phyloP scores from a whole-genome alignment of 768 basidiomycete genomes.

The Bullera alba region DNA sequence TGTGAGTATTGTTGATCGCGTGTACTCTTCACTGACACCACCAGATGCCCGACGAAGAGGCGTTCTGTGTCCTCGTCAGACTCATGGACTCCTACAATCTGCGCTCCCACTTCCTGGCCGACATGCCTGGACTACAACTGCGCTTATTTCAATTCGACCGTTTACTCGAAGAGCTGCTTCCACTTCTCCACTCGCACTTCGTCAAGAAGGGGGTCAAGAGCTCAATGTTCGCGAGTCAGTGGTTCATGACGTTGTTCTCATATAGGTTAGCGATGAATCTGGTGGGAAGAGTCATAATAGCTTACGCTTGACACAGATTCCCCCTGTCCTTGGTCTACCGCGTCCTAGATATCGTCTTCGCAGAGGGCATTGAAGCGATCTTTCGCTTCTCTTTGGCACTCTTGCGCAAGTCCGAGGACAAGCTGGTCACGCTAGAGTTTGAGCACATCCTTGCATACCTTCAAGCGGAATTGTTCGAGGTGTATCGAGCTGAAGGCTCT shows the following conservation, averaged over 20 bases:
- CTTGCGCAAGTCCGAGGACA: conserved; percentile 78
- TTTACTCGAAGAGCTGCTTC: conserved; percentile 81
- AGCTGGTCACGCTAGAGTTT: conserved; percentile 72
- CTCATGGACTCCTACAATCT: conserved; percentile 96
- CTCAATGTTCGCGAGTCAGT: conserved; percentile 97
- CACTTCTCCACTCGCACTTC: conserved; percentile 88
- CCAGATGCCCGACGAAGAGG: conserved; percentile 99
- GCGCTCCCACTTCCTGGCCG: conserved; percentile 93
- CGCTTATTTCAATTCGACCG: conserved; percentile 90
- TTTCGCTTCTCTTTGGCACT: conserved; percentile 89
- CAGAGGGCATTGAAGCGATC: conserved; percentile 93
- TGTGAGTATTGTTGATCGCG: conserved; percentile 50
- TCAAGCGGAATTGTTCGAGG: conserved; percentile 72
- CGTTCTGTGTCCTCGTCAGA: conserved; percentile 87
- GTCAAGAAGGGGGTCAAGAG: conserved; percentile 90
- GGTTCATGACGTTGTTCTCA: conserved; percentile 96
- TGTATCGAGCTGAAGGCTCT: conserved; percentile 59
- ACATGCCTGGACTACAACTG: conserved; percentile 95
- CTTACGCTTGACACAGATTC: conserved; percentile 66
- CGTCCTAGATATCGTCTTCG: conserved; percentile 92
- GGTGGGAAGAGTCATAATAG: not conserved
- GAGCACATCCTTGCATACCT: conserved; percentile 82
- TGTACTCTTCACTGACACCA: not conserved
- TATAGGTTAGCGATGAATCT: conserved; percentile 59
- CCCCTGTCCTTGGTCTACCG: conserved; percentile 89